These are phyloP conservation scores for Medicago lupulina DNA, from an alignment of 306 rosid species.

Conservation along the genomic window DNA sequence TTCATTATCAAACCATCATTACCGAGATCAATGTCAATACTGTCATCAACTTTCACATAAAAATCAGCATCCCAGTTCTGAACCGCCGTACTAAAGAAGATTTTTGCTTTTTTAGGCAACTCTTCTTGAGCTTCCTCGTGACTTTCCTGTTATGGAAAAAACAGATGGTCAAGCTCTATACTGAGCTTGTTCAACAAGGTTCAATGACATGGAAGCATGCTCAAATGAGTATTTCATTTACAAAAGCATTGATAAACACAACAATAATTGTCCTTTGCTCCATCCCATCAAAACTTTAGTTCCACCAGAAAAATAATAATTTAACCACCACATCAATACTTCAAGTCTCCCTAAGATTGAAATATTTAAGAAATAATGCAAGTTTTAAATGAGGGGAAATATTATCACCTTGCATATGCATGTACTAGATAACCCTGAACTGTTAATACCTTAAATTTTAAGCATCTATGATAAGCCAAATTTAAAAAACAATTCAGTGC, in stretches of 20 bases:
- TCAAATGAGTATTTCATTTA: slow-evolving; percentile 32
- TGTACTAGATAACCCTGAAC: slow-evolving; percentile 17
- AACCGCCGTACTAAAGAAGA: slow-evolving; percentile 90
- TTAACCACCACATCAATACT: slow-evolving; percentile 24
- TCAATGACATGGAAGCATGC: slow-evolving; percentile 24
- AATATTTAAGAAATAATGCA: slow-evolving; percentile 5
- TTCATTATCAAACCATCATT: slow-evolving; percentile 38
- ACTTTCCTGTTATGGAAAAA: slow-evolving; percentile 68
- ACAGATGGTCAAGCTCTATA: slow-evolving; percentile 42
- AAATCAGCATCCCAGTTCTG: slow-evolving; percentile 98
- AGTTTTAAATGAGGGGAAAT: background rate
- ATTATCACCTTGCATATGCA: slow-evolving; percentile 32
- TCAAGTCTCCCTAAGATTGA: slow-evolving; percentile 20
- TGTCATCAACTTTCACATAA: slow-evolving; percentile 92
- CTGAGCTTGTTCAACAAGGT: slow-evolving; percentile 26
- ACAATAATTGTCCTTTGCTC: background rate
- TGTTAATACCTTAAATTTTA: background rate
- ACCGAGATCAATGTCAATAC: slow-evolving; percentile 87
- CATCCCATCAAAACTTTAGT: background rate
- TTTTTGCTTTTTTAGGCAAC: slow-evolving; percentile 85
- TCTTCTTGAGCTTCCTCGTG: slow-evolving; percentile 99
- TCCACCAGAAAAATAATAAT: slow-evolving; percentile 9
- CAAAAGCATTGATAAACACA: slow-evolving; percentile 22
- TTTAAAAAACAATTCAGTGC: slow-evolving; percentile 17
- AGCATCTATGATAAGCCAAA: slow-evolving; percentile 27